Evolutionary conservation across 176 grass and related monocot species (phyloP).

Genomic region (Oryza glaberrima): DNA sequence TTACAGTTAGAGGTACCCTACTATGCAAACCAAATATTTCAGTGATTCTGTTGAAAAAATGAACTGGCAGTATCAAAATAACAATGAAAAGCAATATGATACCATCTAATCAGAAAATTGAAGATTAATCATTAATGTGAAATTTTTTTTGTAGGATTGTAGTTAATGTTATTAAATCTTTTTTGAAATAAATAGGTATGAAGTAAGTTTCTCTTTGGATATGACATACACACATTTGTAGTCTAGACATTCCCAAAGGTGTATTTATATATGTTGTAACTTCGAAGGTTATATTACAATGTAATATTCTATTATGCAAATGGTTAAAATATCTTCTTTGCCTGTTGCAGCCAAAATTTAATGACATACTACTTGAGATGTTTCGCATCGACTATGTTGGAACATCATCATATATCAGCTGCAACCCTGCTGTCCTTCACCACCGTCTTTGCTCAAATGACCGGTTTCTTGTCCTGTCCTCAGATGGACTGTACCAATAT

Average conservation of each 20-base stretch:
- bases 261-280: background rate
- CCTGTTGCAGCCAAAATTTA: constrained; percentile 68
- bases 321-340: constrained; percentile 30
- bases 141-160: background rate
- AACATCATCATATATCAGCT: constrained; percentile 72
- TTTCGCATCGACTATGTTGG: constrained; percentile 83
- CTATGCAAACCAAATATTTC: background rate
- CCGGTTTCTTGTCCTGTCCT: constrained; percentile 81
- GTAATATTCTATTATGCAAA: background rate
- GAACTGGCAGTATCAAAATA: background rate
- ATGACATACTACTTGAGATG: constrained; percentile 79
- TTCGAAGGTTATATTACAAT: constrained; percentile 1
- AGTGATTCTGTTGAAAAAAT: background rate
- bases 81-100: background rate
- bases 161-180: background rate
- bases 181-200: background rate
- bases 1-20: background rate
- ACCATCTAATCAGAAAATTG: background rate
- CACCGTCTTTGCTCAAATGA: constrained; percentile 72
- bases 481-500: constrained; percentile 92
- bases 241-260: background rate
- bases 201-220: constrained; percentile 19
- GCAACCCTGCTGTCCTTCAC: constrained; percentile 76
- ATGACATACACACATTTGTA: background rate
- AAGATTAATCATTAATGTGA: background rate